These are phyloP conservation scores for Cryptosporidium tyzzeri DNA, from an alignment of 169 alveolate species.

Conservation along the genomic window DNA sequence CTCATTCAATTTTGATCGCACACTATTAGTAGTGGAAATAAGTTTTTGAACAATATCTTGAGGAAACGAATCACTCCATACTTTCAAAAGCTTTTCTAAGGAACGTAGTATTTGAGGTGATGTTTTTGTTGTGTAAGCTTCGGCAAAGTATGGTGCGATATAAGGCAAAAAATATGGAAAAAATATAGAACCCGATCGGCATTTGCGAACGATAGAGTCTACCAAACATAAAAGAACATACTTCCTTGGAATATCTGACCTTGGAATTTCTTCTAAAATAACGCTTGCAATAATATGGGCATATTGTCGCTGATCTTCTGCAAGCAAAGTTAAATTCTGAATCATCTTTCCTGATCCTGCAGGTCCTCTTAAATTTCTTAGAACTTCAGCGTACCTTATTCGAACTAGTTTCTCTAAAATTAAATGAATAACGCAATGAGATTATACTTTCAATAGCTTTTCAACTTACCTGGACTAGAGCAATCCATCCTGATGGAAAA, in stretches of 20 bases:
- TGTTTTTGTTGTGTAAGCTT: conserved; percentile 68
- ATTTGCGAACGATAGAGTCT: conserved; percentile 69
- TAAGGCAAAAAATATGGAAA: conserved; percentile 74
- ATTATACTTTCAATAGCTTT: neutral
- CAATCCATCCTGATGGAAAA: conserved; percentile 24
- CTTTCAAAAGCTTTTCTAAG: conserved; percentile 62
- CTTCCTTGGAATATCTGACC: conserved; percentile 75
- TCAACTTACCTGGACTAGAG: conserved; percentile 73
- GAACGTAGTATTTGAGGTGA: conserved; percentile 66
- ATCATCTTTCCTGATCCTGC: conserved; percentile 75
- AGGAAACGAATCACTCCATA: conserved; percentile 64
- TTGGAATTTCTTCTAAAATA: conserved; percentile 65
- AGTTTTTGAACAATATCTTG: conserved; percentile 56
- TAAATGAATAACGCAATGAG: neutral
- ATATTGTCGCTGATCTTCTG: conserved; percentile 74
- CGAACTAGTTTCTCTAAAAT: conserved; percentile 63
- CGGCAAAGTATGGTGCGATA: conserved; percentile 76
- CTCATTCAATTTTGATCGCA: conserved; percentile 69
- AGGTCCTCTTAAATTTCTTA: conserved; percentile 60
- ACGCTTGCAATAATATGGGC: conserved; percentile 75
- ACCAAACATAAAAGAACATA: conserved; percentile 68
- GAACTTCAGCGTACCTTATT: conserved; percentile 60
- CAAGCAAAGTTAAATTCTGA: conserved; percentile 61
- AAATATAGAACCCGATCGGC: conserved; percentile 67
- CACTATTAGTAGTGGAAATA: conserved; percentile 42